These are phyloP conservation scores for Fusarium napiforme DNA, from an alignment of 2,329 filamentous ascomycete species.

Conservation along the genomic window DNA sequence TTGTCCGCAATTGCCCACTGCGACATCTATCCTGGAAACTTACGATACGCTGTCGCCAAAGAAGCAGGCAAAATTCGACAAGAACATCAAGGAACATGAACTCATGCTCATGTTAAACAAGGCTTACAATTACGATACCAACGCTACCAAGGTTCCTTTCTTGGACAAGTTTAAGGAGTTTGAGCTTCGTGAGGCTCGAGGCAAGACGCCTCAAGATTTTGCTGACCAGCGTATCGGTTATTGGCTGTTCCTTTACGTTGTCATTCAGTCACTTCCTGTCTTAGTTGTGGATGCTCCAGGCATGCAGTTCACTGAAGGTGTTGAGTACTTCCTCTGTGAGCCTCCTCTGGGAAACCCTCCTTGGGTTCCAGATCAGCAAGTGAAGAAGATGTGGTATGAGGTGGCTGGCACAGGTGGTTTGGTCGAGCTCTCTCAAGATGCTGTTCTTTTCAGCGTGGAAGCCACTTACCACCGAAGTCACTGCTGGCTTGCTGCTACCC, in stretches of 20 bases:
- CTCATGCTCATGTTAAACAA: conserved; percentile 80
- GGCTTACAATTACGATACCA: conserved; percentile 82
- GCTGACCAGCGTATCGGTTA: conserved; percentile 78
- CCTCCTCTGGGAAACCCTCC: conserved; percentile 77
- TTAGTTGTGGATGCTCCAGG: conserved; percentile 80
- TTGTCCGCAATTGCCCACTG: conserved; percentile 78
- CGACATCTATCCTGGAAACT: conserved; percentile 72
- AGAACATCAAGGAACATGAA: conserved; percentile 82
- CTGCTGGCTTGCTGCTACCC: conserved; percentile 65
- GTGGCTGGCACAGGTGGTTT: conserved; percentile 71
- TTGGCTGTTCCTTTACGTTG: conserved; percentile 84
- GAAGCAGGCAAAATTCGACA: conserved; percentile 77
- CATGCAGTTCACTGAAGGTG: conserved; percentile 73
- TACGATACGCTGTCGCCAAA: conserved; percentile 74
- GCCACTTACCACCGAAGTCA: conserved; percentile 69
- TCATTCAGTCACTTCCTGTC: conserved; percentile 81
- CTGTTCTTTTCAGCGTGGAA: conserved; percentile 70
- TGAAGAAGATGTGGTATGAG: conserved; percentile 79
- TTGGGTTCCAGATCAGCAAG: conserved; percentile 74
- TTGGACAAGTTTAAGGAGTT: conserved; percentile 76
- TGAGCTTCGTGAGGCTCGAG: conserved; percentile 74
- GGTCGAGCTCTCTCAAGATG: conserved; percentile 69
- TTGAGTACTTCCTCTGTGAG: conserved; percentile 86
- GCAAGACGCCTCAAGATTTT: conserved; percentile 73
- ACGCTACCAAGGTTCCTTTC: conserved; percentile 68